These are phyloP conservation scores for Ammopiptanthus mongolicus DNA, from an alignment of 306 rosid genomes.

Conservation along the genomic window DNA sequence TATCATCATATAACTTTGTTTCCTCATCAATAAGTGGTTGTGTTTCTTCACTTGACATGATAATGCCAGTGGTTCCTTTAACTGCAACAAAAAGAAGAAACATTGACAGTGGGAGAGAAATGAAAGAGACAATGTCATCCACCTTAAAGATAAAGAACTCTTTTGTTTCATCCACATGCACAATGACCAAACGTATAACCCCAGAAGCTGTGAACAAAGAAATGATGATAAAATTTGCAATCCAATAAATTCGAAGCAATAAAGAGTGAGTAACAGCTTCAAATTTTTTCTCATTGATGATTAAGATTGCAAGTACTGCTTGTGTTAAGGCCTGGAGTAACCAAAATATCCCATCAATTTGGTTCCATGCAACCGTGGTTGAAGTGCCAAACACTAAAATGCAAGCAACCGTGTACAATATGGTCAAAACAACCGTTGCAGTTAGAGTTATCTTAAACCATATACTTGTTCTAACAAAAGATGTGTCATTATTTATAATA, in stretches of 20 bases:
- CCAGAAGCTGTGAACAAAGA: slow-evolving; percentile 48
- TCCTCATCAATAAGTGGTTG: slow-evolving; percentile 24
- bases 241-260: slow-evolving; percentile 56
- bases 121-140: slow-evolving; percentile 43
- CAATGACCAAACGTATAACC: slow-evolving; percentile 37
- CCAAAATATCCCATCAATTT: slow-evolving; percentile 53
- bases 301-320: slow-evolving; percentile 32
- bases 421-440: slow-evolving; percentile 28
- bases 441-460: slow-evolving; percentile 48
- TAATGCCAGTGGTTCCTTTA: slow-evolving; percentile 52
- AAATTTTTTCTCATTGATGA: slow-evolving; percentile 49
- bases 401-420: slow-evolving; percentile 36
- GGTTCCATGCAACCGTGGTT: slow-evolving; percentile 32
- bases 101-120: slow-evolving; percentile 41
- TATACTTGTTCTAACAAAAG: slow-evolving; percentile 17
- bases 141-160: slow-evolving; percentile 28
- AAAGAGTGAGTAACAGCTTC: slow-evolving; percentile 41
- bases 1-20: neutral
- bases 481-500: neutral
- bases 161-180: neutral
- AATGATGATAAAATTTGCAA: slow-evolving; percentile 31
- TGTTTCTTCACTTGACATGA: slow-evolving; percentile 14
- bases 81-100: slow-evolving; percentile 44
- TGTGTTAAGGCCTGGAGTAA: slow-evolving; percentile 54
- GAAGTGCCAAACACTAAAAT: slow-evolving; percentile 27